Evolutionary conservation across 2,329 filamentous ascomycete genomes (phyloP).

Genomic region (Xylaria sp.): DNA sequence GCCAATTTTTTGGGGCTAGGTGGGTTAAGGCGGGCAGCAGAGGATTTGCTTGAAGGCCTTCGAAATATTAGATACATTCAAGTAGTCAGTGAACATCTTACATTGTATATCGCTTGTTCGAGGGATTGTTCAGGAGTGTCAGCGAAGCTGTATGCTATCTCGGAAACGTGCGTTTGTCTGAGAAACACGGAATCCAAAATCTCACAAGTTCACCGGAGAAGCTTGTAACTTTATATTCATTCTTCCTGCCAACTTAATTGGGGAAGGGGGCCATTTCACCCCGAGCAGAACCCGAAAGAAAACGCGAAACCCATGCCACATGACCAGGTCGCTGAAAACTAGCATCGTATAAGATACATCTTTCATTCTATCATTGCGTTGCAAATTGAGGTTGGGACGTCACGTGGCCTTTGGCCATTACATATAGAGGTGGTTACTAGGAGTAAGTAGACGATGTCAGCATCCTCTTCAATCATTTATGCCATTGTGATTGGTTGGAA

Average conservation of each 20-base stretch:
- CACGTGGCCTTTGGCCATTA: background rate
- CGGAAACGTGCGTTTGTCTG: background rate
- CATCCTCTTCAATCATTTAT: no score
- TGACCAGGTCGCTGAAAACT: background rate
- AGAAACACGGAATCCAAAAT: background rate
- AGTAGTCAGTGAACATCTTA: background rate
- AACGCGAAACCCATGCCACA: background rate
- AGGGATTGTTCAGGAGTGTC: background rate
- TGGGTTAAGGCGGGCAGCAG: background rate
- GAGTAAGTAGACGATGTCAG: no score
- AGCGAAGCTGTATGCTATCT: background rate
- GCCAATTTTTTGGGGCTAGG: background rate
- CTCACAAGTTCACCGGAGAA: background rate
- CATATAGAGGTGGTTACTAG: no score
- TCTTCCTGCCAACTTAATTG: background rate
- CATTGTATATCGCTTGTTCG: background rate
- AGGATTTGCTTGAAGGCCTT: background rate
- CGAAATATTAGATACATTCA: background rate
- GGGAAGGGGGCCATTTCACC: background rate
- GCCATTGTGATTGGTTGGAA: background rate
- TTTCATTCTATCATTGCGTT: background rate
- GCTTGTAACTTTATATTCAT: background rate
- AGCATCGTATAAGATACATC: background rate
- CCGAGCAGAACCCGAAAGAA: background rate
- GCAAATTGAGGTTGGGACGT: no score